phyloP scores from a whole-genome alignment of 495 filamentous ascomycete species.

The Aspergillus ostianus region DNA sequence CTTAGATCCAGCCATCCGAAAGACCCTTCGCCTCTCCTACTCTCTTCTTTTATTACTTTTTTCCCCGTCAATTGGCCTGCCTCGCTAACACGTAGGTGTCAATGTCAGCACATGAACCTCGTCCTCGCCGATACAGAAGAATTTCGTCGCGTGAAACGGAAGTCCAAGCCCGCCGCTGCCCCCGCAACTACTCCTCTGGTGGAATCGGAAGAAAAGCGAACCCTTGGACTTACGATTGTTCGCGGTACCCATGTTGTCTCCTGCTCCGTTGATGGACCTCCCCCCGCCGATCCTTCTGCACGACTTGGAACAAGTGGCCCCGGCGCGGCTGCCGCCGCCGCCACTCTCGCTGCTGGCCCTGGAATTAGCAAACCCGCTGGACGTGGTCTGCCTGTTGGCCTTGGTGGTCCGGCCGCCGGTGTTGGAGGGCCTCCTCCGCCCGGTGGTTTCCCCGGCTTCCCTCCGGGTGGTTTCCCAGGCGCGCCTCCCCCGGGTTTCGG shows the following conservation, averaged over 20 bases:
- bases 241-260: slow-evolving; percentile 92
- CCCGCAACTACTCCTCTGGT: slow-evolving; percentile 61
- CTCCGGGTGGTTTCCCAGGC: slow-evolving; percentile 66
- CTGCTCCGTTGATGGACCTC: slow-evolving; percentile 91
- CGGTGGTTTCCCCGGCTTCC: slow-evolving; percentile 55
- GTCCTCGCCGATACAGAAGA: slow-evolving; percentile 99
- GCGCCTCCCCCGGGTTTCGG: slow-evolving; percentile 72
- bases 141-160: slow-evolving; percentile 91
- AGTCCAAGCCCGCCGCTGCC: slow-evolving; percentile 67
- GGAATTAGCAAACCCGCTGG: slow-evolving; percentile 92
- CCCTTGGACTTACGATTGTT: slow-evolving; percentile 89
- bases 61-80: neutral
- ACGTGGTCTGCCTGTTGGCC: slow-evolving; percentile 80
- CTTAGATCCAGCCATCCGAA: neutral
- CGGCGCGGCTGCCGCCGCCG: slow-evolving; percentile 58
- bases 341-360: slow-evolving; percentile 76
- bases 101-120: slow-evolving; percentile 90
- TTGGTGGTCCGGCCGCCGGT: slow-evolving; percentile 87
- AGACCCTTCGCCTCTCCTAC: neutral
- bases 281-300: slow-evolving; percentile 90
- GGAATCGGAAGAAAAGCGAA: slow-evolving; percentile 95
- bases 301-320: slow-evolving; percentile 78
- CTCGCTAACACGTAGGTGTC: neutral
- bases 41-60: neutral
- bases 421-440: slow-evolving; percentile 76